Evolutionary conservation across 1,284 basidiomycete species (phyloP).

Genomic region (Ustilago sp.): DNA sequence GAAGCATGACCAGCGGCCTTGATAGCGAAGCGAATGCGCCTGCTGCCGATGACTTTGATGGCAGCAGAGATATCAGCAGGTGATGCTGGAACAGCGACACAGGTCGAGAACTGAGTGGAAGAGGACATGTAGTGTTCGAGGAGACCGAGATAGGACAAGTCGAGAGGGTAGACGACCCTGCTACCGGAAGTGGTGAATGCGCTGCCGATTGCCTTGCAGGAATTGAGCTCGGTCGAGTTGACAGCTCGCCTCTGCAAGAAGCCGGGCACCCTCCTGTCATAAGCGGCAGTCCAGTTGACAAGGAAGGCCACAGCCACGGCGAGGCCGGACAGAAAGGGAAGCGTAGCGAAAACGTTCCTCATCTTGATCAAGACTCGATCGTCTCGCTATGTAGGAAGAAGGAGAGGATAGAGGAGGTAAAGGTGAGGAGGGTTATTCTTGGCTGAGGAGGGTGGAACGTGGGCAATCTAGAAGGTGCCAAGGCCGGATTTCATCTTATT

Average conservation of each 20-base stretch:
- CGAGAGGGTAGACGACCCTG: slow-evolving; percentile 37
- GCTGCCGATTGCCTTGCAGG: slow-evolving; percentile 37
- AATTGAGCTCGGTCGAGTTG: slow-evolving; percentile 43
- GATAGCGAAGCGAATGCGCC: slow-evolving; percentile 55
- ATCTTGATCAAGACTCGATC: slow-evolving; percentile 10
- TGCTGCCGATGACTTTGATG: slow-evolving; percentile 52
- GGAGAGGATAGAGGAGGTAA: not conserved
- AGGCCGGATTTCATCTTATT: not conserved
- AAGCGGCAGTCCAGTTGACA: slow-evolving; percentile 36
- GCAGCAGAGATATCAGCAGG: slow-evolving; percentile 47
- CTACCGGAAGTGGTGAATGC: slow-evolving; percentile 22
- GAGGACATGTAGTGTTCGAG: slow-evolving; percentile 48
- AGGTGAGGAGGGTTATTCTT: not conserved
- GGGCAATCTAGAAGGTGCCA: not conserved
- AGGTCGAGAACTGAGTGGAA: slow-evolving; percentile 39
- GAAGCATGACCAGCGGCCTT: slow-evolving; percentile 50
- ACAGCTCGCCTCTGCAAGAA: slow-evolving; percentile 32
- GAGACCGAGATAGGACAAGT: slow-evolving; percentile 30
- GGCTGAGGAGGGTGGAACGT: not conserved
- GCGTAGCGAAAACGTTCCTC: slow-evolving; percentile 22
- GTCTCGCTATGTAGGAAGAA: not conserved
- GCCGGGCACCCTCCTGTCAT: slow-evolving; percentile 12
- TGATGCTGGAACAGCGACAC: slow-evolving; percentile 44
- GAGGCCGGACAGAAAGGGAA: slow-evolving; percentile 34
- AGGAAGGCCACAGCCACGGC: slow-evolving; percentile 31